These are phyloP conservation scores for Hyaloscypha bicolor DNA, from an alignment of 495 filamentous ascomycete species.

Conservation along the genomic window DNA sequence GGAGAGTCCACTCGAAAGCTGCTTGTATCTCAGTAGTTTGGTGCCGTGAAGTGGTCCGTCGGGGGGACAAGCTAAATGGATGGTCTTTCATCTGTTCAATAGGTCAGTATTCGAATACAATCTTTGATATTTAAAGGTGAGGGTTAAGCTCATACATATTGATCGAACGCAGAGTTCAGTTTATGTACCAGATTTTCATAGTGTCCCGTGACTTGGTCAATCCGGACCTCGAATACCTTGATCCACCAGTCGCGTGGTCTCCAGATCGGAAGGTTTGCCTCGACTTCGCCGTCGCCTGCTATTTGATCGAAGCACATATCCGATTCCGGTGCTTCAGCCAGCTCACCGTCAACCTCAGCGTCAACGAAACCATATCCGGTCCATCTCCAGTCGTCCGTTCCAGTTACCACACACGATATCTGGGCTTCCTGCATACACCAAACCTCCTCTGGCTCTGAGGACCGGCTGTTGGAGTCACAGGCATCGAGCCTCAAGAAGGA, in stretches of 20 bases:
- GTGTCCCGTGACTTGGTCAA: not conserved
- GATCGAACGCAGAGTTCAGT: slow-evolving; percentile 1
- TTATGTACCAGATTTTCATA: slow-evolving; percentile 6
- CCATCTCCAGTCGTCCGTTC: slow-evolving; percentile 11
- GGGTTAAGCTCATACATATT: slow-evolving; percentile 8
- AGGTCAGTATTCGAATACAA: not conserved
- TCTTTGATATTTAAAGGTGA: not conserved
- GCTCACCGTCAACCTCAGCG: slow-evolving; percentile 6
- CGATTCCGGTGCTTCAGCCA: not conserved
- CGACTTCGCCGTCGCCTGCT: slow-evolving; percentile 1
- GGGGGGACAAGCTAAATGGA: not conserved
- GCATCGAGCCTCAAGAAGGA: slow-evolving; percentile 7
- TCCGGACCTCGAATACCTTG: slow-evolving; percentile 12
- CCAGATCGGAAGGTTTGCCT: slow-evolving; percentile 4
- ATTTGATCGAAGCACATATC: slow-evolving; percentile 10
- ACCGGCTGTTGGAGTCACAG: not conserved
- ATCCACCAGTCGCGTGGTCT: slow-evolving; percentile 11
- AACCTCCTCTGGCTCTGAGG: slow-evolving; percentile 3
- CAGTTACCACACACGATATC: slow-evolving; percentile 7
- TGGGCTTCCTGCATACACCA: slow-evolving; percentile 17
- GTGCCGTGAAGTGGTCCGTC: not conserved
- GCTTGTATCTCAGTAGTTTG: slow-evolving; percentile 5
- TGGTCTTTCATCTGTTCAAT: slow-evolving; percentile 7
- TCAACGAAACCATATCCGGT: slow-evolving; percentile 17
- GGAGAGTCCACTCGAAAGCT: slow-evolving; percentile 3